Evolutionary conservation across 805 yeast genomes (phyloP).

Genomic region (Zygotorulaspora chibaensis): DNA sequence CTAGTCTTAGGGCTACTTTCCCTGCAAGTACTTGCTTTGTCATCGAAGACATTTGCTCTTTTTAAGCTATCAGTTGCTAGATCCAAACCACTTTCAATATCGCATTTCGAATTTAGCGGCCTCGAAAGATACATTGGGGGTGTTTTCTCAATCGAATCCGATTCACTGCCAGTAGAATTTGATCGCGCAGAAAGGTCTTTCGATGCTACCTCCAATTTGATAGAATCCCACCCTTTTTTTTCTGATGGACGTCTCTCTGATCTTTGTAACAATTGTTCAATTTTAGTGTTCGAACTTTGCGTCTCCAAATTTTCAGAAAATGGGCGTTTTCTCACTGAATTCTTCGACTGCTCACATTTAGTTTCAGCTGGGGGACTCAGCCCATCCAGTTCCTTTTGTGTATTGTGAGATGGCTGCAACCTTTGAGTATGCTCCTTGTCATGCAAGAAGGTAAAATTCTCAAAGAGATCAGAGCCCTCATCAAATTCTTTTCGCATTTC

Average conservation of each 20-base stretch:
- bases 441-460: background rate
- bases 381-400: too few relatives aligned
- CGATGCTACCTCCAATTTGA: background rate
- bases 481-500: slow-evolving; percentile 12
- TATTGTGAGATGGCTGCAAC: too few relatives aligned
- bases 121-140: slow-evolving; percentile 14
- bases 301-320: background rate
- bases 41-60: background rate
- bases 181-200: background rate
- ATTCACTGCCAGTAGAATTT: slow-evolving; percentile 1
- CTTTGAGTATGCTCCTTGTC: background rate
- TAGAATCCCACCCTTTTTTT: too few relatives aligned
- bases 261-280: background rate
- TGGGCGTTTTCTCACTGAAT: background rate
- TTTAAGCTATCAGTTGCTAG: background rate
- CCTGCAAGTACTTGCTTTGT: background rate
- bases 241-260: background rate
- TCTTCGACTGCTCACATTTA: background rate
- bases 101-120: background rate
- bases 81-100: background rate
- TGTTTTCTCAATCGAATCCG: slow-evolving; percentile 11
- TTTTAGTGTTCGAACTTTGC: background rate
- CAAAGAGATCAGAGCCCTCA: background rate
- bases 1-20: background rate
- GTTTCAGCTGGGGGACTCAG: too few relatives aligned